A percentile compares a stretch with the other conserved stretches of the same genome.
Evolutionary conservation across 352 stramenopile genomes (phyloP).

Genomic region (Phytophthora tubulina): DNA sequence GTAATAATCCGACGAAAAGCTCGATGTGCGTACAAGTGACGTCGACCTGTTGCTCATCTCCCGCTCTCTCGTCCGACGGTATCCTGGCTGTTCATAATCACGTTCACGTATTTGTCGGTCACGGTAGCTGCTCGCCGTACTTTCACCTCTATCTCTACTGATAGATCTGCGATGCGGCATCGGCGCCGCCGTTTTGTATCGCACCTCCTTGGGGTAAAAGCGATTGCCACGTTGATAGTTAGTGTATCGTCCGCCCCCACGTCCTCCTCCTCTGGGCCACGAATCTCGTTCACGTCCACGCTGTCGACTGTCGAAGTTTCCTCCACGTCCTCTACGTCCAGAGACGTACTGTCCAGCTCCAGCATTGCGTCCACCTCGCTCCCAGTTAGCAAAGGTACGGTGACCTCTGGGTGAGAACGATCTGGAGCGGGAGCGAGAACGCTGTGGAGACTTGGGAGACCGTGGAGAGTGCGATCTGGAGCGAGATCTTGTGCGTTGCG

Average conservation of each 20-base stretch:
- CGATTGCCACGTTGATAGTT: conserved; percentile 39
- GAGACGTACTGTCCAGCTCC: conserved; percentile 38
- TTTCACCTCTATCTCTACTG: conserved; percentile 52
- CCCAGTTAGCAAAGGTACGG: conserved; percentile 56
- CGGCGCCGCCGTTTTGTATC: conserved; percentile 35
- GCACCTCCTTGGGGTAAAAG: conserved; percentile 58
- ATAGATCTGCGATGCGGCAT: conserved; percentile 46
- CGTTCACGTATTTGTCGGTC: conserved; percentile 49
- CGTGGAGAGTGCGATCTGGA: conserved; percentile 32
- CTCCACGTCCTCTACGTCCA: conserved; percentile 29
- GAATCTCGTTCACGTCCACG: conserved; percentile 51
- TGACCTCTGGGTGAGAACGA: conserved; percentile 70
- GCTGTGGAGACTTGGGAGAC: conserved; percentile 33
- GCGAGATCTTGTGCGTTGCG: conserved; percentile 38
- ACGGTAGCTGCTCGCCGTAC: conserved; percentile 38
- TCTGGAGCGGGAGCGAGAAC: conserved; percentile 63
- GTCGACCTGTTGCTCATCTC: conserved; percentile 33
- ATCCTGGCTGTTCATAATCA: conserved; percentile 39
- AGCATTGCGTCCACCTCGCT: conserved; percentile 37
- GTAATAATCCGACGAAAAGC: conserved; percentile 43
- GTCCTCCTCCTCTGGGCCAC: conserved; percentile 35
- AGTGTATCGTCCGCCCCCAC: conserved; percentile 34
- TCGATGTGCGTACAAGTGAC: conserved; percentile 40
- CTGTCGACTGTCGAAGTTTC: conserved; percentile 46
- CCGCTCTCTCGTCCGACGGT: conserved; percentile 26